phyloP scores from a whole-genome alignment of 2,329 filamentous ascomycete species.

The Fusarium tuaranense region DNA sequence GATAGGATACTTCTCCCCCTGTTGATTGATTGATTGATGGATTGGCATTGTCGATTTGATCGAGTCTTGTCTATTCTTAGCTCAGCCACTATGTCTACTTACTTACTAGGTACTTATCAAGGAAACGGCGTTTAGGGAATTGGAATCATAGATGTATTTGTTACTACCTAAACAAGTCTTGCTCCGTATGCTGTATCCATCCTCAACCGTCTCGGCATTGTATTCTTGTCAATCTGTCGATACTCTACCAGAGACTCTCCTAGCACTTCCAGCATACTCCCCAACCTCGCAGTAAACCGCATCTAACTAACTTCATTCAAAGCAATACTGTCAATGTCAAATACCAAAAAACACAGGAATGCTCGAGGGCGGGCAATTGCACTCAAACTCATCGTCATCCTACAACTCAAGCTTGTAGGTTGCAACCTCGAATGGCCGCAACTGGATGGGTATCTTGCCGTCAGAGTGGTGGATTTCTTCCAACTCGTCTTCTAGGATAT shows the following conservation, averaged over 20 bases:
- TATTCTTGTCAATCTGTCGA: neutral
- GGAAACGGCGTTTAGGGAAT: conserved; percentile 41
- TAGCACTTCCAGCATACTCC: neutral
- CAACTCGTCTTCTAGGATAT: conserved; percentile 88
- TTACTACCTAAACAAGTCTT: conserved; percentile 33
- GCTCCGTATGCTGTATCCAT: conserved; percentile 10
- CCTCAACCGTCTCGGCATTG: neutral
- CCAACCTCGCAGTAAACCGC: neutral
- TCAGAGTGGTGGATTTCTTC: conserved; percentile 69
- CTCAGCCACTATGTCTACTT: conserved; percentile 6
- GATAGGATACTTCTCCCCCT: conserved; percentile 27
- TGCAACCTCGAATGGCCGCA: conserved; percentile 87
- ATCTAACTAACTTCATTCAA: neutral
- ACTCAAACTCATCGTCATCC: conserved; percentile 44
- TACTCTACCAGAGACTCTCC: neutral
- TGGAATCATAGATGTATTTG: conserved; percentile 39
- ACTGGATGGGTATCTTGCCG: conserved; percentile 68
- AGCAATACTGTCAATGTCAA: conserved; percentile 19
- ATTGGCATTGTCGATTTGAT: conserved; percentile 15
- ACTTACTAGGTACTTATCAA: conserved; percentile 18
- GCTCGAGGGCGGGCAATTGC: conserved; percentile 38
- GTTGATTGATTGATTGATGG: conserved; percentile 11
- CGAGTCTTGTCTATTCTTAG: neutral
- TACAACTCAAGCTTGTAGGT: conserved; percentile 76
- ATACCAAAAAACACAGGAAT: conserved; percentile 32